These are phyloP conservation scores for Buxus sempervirens DNA, from an alignment of 164 flowering plant species.

Conservation along the genomic window DNA sequence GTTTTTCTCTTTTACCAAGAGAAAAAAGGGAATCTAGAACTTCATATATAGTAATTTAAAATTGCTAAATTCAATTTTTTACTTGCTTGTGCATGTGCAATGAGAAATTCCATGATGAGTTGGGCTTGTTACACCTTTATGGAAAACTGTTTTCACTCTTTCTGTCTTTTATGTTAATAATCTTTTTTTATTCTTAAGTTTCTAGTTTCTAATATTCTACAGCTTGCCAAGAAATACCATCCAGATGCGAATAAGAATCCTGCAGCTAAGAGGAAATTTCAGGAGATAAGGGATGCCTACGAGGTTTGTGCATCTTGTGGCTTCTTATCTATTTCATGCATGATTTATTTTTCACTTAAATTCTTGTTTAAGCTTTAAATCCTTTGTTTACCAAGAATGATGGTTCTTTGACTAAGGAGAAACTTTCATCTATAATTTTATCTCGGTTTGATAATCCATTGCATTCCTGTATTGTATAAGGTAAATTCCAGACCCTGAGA, in stretches of 20 bases:
- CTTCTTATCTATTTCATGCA: background rate
- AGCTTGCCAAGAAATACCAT: slow-evolving; percentile 97
- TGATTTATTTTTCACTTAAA: background rate
- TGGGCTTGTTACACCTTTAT: background rate
- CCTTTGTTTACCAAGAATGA: background rate
- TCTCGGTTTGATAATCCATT: slow-evolving; percentile 11
- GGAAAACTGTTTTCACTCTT: background rate
- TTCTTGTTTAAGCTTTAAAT: background rate
- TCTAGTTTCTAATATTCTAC: slow-evolving; percentile 17
- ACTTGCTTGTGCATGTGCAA: background rate
- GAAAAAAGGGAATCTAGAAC: no score
- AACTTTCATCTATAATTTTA: background rate
- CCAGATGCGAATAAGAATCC: slow-evolving; percentile 90
- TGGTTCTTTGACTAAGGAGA: background rate
- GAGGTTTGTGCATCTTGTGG: slow-evolving; percentile 51
- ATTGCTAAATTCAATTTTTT: background rate
- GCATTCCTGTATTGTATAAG: slow-evolving; percentile 26
- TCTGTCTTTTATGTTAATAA: background rate
- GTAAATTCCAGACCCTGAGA: slow-evolving; percentile 62
- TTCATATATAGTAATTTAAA: background rate
- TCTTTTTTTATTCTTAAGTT: slow-evolving; percentile 1
- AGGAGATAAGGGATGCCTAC: slow-evolving; percentile 92
- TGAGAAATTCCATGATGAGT: background rate
- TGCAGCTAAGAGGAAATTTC: slow-evolving; percentile 83
- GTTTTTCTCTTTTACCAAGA: no score